Conservation (phyloP, 2,329 filamentous ascomycete species). For the Penicillium sclerotigenum region DNA sequence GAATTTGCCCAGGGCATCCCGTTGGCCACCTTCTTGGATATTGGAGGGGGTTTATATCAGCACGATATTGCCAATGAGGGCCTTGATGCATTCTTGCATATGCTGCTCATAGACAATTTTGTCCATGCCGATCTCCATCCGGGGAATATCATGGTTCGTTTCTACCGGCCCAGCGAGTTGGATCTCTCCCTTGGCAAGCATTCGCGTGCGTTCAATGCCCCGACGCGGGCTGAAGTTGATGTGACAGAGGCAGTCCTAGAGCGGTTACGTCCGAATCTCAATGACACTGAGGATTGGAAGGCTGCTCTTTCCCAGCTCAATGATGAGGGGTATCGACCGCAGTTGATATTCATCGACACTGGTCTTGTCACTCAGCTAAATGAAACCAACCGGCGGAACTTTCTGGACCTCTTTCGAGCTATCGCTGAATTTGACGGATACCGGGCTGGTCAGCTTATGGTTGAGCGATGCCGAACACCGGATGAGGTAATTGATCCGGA, state of each 20-base stretch:
- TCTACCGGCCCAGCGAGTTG: slow-evolving; percentile 78
- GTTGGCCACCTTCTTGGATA: slow-evolving; percentile 82
- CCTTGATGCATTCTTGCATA: slow-evolving; percentile 90
- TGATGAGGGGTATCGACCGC: slow-evolving; percentile 81
- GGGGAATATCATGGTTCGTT: slow-evolving; percentile 98
- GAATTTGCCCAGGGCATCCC: slow-evolving; percentile 96
- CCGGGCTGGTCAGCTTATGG: slow-evolving; percentile 92
- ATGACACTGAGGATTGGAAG: slow-evolving; percentile 68
- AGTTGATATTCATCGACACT: slow-evolving; percentile 96
- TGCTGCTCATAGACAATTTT: slow-evolving; percentile 97
- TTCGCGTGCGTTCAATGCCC: slow-evolving; percentile 41
- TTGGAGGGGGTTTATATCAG: slow-evolving; percentile 88
- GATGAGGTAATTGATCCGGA: slow-evolving; percentile 85
- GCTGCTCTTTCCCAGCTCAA: slow-evolving; percentile 74
- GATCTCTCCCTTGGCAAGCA: slow-evolving; percentile 56
- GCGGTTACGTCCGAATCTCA: slow-evolving; percentile 70
- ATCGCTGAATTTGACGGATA: slow-evolving; percentile 97
- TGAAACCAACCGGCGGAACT: slow-evolving; percentile 78
- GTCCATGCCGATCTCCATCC: slow-evolving; percentile 95
- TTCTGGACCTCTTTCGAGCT: slow-evolving; percentile 91
- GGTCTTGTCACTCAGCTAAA: slow-evolving; percentile 94
- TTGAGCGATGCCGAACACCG: slow-evolving; percentile 88
- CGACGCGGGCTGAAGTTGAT: slow-evolving; percentile 58
- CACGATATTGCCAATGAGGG: slow-evolving; percentile 93
- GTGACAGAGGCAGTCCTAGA: slow-evolving; percentile 84